These are phyloP conservation scores for Trichoderma sp. DNA, from an alignment of 2,329 filamentous ascomycete genomes.

Conservation along the genomic window DNA sequence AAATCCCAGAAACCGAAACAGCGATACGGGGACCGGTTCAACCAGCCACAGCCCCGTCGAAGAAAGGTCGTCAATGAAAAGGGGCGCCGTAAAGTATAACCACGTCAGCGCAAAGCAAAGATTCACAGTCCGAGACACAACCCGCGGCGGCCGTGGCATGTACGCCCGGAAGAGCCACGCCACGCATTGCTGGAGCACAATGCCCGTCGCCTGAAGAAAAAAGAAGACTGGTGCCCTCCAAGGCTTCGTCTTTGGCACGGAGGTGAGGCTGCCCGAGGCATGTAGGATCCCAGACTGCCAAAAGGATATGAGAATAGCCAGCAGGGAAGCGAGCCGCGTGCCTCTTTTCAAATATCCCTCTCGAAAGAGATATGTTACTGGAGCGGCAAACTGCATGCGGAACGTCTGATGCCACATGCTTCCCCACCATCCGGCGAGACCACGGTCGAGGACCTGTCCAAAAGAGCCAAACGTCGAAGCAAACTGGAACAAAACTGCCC, in stretches of 20 bases:
- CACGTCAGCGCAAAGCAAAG: conserved; percentile 61
- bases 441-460: conserved; percentile 59
- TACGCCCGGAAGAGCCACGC: conserved; percentile 34
- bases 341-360: conserved; percentile 39
- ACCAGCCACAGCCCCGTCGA: conserved; percentile 73
- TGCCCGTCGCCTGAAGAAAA: conserved; percentile 63
- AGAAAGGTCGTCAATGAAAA: conserved; percentile 75
- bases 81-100: conserved; percentile 63
- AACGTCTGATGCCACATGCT: conserved; percentile 91
- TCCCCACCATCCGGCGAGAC: conserved; percentile 80
- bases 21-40: conserved; percentile 77
- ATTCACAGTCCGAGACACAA: conserved; percentile 55
- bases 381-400: conserved; percentile 67
- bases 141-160: conserved; percentile 42
- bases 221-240: conserved; percentile 68
- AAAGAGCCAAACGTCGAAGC: conserved; percentile 57
- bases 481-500: conserved; percentile 51
- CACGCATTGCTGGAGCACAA: conserved; percentile 55
- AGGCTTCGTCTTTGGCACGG: conserved; percentile 52
- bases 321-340: conserved; percentile 26
- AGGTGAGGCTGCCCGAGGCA: conserved; percentile 64
- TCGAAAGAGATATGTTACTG: conserved; percentile 48
- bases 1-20: conserved; percentile 63
- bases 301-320: conserved; percentile 49
- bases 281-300: conserved; percentile 67